Conservation (phyloP, 257 asterid genomes). For the Paulownia fortunei region DNA sequence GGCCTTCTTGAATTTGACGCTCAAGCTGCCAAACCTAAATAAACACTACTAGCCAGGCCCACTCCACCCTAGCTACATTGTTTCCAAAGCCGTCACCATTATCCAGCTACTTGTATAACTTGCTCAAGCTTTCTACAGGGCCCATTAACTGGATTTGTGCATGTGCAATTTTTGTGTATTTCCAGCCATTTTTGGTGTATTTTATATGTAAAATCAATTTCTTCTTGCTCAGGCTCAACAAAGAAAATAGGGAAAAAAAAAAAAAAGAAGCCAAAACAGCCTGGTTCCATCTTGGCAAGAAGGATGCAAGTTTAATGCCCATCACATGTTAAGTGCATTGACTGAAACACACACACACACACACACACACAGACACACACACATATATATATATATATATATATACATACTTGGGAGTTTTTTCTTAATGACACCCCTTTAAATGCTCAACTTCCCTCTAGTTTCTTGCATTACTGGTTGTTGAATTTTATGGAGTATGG, state of each 20-base stretch:
- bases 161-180: background rate
- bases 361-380: too few relatives aligned
- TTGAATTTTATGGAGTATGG: slow-evolving; percentile 17
- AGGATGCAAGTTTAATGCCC: background rate
- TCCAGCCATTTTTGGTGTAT: background rate
- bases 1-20: background rate
- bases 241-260: too few relatives aligned
- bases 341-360: background rate
- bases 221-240: too few relatives aligned
- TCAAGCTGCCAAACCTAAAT: background rate
- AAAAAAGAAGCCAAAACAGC: slow-evolving; percentile 9
- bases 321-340: background rate
- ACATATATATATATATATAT: background rate
- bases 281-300: slow-evolving; percentile 22
- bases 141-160: too few relatives aligned
- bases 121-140: too few relatives aligned
- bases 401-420: background rate
- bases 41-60: too few relatives aligned
- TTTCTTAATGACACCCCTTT: background rate
- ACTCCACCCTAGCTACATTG: too few relatives aligned
- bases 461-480: too few relatives aligned
- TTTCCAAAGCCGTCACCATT: too few relatives aligned
- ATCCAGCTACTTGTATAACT: too few relatives aligned
- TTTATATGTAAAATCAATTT: background rate
- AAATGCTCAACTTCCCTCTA: slow-evolving; percentile 12